These are phyloP conservation scores for Penicillium vulpinum DNA, from an alignment of 2,329 filamentous ascomycete genomes.

Conservation along the genomic window DNA sequence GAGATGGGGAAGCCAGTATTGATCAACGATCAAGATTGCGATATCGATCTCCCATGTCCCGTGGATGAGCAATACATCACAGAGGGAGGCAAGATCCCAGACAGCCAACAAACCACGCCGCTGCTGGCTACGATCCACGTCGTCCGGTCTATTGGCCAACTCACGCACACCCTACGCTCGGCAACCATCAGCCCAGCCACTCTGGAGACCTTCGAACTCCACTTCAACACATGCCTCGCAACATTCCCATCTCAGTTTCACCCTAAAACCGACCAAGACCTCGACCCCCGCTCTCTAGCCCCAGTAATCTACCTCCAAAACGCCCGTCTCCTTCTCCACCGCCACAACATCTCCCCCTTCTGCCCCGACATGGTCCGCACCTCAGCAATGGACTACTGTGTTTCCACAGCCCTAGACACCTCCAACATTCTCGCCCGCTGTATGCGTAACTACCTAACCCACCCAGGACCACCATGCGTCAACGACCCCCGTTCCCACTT, in stretches of 20 bases:
- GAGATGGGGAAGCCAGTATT: conserved; percentile 78
- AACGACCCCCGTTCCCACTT: conserved; percentile 58
- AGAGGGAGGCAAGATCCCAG: conserved; percentile 48
- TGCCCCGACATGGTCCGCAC: conserved; percentile 66
- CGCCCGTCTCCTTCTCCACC: conserved; percentile 79
- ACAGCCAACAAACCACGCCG: conserved; percentile 62
- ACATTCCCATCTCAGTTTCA: conserved; percentile 76
- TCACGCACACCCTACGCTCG: conserved; percentile 70
- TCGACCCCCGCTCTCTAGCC: conserved; percentile 73
- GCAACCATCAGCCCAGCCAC: conserved; percentile 65
- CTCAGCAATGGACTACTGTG: conserved; percentile 75
- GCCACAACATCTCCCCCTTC: conserved; percentile 78
- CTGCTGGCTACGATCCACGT: conserved; percentile 80
- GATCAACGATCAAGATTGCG: conserved; percentile 86
- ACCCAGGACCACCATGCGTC: conserved; percentile 22
- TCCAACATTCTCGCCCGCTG: conserved; percentile 71
- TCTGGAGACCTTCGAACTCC: conserved; percentile 75
- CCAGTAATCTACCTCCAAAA: conserved; percentile 79
- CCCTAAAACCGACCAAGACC: conserved; percentile 62
- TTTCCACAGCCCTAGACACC: conserved; percentile 73
- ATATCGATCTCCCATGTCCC: conserved; percentile 74
- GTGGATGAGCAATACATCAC: conserved; percentile 70
- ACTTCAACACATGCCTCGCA: conserved; percentile 73
- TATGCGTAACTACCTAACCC: conserved; percentile 44
- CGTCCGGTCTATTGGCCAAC: conserved; percentile 71